Percentiles rank a stretch among this genome's conserved stretches.
Conservation (phyloP, 2,329 filamentous ascomycete species). For the Orbilia javanica region DNA sequence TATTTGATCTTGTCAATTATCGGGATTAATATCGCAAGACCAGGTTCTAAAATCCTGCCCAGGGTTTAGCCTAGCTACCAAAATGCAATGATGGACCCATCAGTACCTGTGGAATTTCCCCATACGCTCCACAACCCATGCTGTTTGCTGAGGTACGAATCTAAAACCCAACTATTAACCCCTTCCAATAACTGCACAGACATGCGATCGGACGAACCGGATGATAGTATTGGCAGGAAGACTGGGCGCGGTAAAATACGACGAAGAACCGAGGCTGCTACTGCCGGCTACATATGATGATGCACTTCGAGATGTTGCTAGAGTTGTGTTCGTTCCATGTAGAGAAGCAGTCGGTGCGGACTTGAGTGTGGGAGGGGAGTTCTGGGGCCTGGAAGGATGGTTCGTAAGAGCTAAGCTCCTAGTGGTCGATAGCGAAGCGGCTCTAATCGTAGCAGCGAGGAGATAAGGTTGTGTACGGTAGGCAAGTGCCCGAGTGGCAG, state of each 20-base stretch:
- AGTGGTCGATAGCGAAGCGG: constrained; percentile 41
- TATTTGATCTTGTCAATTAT: constrained; percentile 97
- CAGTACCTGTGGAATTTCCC: constrained; percentile 83
- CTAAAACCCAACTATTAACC: constrained; percentile 43
- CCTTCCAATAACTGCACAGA: background rate
- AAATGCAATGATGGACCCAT: background rate
- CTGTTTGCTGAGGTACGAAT: constrained; percentile 99
- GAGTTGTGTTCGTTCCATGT: background rate
- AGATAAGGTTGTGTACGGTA: constrained; percentile 11
- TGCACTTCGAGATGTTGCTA: constrained; percentile 29
- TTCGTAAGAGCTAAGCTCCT: constrained; percentile 26
- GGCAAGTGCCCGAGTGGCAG: constrained; percentile 28
- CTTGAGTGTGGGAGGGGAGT: constrained; percentile 2
- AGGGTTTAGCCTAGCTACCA: background rate
- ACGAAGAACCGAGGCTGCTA: constrained; percentile 17
- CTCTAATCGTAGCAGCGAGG: constrained; percentile 14
- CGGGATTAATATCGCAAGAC: constrained; percentile 87
- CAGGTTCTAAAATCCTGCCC: constrained; percentile 81
- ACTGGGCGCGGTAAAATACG: constrained; percentile 62
- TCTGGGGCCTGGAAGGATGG: constrained; percentile 40
- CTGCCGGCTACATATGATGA: constrained; percentile 29
- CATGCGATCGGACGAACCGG: constrained; percentile 66
- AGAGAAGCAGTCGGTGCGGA: background rate
- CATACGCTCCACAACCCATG: constrained; percentile 99
- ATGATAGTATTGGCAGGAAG: constrained; percentile 94